Conservation (phyloP, 176 grass and related monocot genomes). For the Themeda triandra region DNA sequence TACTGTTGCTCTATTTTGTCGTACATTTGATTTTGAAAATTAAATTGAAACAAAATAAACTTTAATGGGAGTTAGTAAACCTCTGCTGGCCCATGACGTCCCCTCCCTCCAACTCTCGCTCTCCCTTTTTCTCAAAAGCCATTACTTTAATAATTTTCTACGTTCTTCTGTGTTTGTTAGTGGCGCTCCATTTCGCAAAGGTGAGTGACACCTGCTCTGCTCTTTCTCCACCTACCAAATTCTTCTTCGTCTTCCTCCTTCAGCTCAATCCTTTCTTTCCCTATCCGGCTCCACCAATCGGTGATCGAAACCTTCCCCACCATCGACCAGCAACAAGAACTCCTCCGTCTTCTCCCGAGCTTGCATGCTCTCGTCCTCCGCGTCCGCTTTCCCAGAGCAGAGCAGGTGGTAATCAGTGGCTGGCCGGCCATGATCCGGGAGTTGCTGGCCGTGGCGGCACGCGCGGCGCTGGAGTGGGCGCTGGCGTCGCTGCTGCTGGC, state of each 20-base stretch:
- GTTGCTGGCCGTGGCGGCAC: constrained; percentile 19
- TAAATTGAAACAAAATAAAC: background rate
- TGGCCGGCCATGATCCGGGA: constrained; percentile 30
- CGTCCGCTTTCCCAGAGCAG: background rate
- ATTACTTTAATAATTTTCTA: background rate
- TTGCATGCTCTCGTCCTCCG: background rate
- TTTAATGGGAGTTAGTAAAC: background rate
- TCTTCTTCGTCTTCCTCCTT: background rate
- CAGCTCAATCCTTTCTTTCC: background rate
- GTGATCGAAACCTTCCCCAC: background rate
- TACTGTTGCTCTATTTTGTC: background rate
- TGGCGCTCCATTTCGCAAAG: constrained; percentile 14
- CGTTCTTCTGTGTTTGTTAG: background rate
- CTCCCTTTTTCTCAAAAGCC: background rate
- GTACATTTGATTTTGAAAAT: background rate
- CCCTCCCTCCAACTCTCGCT: background rate
- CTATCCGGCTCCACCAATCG: background rate
- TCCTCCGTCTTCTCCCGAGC: background rate
- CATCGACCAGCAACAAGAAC: background rate
- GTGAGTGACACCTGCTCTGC: constrained; percentile 11
- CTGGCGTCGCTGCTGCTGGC: constrained; percentile 37
- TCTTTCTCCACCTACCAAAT: constrained; percentile 2
- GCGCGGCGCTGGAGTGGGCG: constrained; percentile 44
- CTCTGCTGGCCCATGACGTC: background rate
- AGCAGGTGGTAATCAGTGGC: background rate